Conservation (phyloP, 1,284 basidiomycete species). For the Pholiota adiposa region DNA sequence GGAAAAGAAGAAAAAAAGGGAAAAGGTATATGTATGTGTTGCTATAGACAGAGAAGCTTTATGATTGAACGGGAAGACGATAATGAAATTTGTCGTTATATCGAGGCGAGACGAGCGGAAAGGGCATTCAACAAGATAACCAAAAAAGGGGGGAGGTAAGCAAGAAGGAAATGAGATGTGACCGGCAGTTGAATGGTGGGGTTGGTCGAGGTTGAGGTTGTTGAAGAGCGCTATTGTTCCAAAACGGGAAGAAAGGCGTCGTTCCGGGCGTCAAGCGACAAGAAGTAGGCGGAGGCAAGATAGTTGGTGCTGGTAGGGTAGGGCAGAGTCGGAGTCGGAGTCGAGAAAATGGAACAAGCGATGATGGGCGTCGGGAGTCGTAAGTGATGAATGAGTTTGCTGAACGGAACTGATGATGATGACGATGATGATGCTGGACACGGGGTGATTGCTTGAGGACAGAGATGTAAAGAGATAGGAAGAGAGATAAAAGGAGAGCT, state of each 20-base stretch:
- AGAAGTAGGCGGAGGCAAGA: neutral
- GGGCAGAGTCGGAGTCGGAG: constrained; percentile 1
- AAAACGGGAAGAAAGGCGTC: neutral
- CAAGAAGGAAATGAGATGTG: neutral
- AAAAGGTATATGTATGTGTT: constrained; percentile 16
- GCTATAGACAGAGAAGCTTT: constrained; percentile 6
- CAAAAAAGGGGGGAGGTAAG: neutral
- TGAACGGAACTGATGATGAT: constrained; percentile 18
- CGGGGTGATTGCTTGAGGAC: constrained; percentile 7
- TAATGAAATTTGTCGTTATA: constrained; percentile 4
- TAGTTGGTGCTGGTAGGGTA: neutral
- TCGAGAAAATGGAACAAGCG: constrained; percentile 1
- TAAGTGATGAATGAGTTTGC: constrained; percentile 19
- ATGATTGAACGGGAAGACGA: neutral
- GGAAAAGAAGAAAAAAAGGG: constrained; percentile 3
- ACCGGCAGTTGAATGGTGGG: constrained; percentile 7
- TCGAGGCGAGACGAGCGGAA: neutral
- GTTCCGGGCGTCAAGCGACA: neutral
- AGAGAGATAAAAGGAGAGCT: constrained; percentile 15
- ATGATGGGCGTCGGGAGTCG: constrained; percentile 17
- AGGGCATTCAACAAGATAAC: neutral
- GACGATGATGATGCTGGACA: constrained; percentile 9
- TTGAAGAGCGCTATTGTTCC: neutral
- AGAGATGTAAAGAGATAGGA: neutral
- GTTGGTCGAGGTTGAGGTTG: neutral